A percentile compares a stretch with the other conserved stretches of the same genome.
phyloP scores from a whole-genome alignment of 2,329 filamentous ascomycete species.

The Colletotrichum noveboracense region DNA sequence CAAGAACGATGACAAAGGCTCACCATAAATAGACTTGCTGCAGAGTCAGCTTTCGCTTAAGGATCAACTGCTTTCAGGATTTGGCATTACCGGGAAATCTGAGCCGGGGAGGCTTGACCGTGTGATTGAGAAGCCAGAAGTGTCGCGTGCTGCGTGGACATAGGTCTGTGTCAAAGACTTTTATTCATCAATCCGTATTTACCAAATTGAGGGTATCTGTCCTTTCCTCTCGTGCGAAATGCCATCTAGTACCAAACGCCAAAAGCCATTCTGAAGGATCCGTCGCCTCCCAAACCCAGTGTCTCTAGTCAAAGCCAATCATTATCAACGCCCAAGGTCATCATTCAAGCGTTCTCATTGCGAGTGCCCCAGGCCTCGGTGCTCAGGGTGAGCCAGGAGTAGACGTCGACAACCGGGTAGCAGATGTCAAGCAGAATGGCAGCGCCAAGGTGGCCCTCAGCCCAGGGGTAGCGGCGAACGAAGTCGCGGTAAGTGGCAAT shows the following conservation, averaged over 20 bases:
- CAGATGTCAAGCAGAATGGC: conserved; percentile 14
- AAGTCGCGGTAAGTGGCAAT: neutral
- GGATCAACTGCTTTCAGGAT: neutral
- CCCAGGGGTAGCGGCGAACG: conserved; percentile 7
- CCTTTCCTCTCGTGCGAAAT: neutral
- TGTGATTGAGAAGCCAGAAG: neutral
- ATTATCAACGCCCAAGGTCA: neutral
- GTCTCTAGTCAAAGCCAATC: neutral
- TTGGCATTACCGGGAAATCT: neutral
- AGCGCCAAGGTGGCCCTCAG: neutral
- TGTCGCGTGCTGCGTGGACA: neutral
- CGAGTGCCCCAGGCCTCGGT: conserved; percentile 13
- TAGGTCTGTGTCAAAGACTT: neutral
- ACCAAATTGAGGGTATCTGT: neutral
- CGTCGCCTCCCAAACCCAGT: neutral
- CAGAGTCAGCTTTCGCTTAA: neutral
- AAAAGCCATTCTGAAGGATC: neutral
- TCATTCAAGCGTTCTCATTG: neutral
- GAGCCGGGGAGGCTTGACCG: neutral
- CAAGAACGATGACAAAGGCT: neutral
- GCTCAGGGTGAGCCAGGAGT: conserved; percentile 10
- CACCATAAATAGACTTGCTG: neutral
- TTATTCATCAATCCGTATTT: neutral
- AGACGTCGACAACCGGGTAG: conserved; percentile 10
- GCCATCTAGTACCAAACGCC: neutral